phyloP scores from a whole-genome alignment of 2,329 filamentous ascomycete genomes.

The Aureobasidium pullulans region DNA sequence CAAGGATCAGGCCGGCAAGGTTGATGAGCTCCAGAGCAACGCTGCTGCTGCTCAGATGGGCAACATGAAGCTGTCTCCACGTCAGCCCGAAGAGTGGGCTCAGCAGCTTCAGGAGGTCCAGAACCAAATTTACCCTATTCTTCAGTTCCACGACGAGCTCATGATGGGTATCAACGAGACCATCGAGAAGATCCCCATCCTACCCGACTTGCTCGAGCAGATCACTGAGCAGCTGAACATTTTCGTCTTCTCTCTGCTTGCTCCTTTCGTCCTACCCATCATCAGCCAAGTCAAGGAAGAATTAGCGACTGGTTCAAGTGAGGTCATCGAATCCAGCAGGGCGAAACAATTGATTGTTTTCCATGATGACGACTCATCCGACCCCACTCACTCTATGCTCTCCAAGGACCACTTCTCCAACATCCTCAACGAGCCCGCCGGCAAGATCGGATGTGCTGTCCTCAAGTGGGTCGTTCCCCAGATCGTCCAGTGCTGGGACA shows the following conservation, averaged over 20 bases:
- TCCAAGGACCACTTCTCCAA: slow-evolving; percentile 95
- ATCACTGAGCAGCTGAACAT: slow-evolving; percentile 79
- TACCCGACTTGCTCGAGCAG: slow-evolving; percentile 79
- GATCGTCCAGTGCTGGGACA: slow-evolving; percentile 79
- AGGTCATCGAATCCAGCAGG: slow-evolving; percentile 79
- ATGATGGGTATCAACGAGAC: slow-evolving; percentile 71
- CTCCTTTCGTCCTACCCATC: slow-evolving; percentile 79
- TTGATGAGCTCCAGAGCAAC: slow-evolving; percentile 72
- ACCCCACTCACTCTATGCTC: slow-evolving; percentile 92
- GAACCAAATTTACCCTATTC: slow-evolving; percentile 76
- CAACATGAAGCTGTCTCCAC: slow-evolving; percentile 60
- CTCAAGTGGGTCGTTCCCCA: slow-evolving; percentile 84
- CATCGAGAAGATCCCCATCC: slow-evolving; percentile 75
- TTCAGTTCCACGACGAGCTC: slow-evolving; percentile 84
- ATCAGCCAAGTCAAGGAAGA: slow-evolving; percentile 82
- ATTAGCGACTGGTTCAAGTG: slow-evolving; percentile 74
- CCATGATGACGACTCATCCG: slow-evolving; percentile 63
- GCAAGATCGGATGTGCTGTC: slow-evolving; percentile 70
- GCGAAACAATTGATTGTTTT: slow-evolving; percentile 84
- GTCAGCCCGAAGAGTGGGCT: slow-evolving; percentile 77
- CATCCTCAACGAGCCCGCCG: slow-evolving; percentile 79
- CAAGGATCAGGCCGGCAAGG: slow-evolving; percentile 64
- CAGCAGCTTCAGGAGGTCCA: slow-evolving; percentile 66
- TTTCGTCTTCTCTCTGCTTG: slow-evolving; percentile 87
- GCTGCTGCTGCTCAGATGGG: slow-evolving; percentile 57